These are phyloP conservation scores for Pleoardoris graminearum DNA, from an alignment of 2,329 filamentous ascomycete species.

Conservation along the genomic window DNA sequence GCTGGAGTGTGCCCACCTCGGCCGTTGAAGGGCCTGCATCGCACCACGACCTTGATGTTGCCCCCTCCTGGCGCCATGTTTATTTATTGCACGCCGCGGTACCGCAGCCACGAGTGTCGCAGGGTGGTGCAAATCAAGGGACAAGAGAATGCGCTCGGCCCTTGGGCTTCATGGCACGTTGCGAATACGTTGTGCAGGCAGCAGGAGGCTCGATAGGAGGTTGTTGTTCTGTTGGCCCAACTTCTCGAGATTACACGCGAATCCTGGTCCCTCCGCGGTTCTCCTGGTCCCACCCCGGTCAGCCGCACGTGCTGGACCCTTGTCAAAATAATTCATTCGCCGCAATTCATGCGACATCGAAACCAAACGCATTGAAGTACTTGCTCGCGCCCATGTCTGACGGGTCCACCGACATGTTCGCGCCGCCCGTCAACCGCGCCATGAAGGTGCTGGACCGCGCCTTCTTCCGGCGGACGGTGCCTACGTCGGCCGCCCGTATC, in stretches of 20 bases:
- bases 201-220: constrained; percentile 29
- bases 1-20: constrained; percentile 66
- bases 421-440: constrained; percentile 77
- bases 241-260: constrained; percentile 31
- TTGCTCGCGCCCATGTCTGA: not conserved
- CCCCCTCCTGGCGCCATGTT: constrained; percentile 76
- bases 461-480: constrained; percentile 77
- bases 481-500: constrained; percentile 76
- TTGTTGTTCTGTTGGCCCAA: constrained; percentile 26
- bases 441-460: constrained; percentile 80
- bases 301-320: constrained; percentile 12
- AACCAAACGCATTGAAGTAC: not conserved
- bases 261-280: constrained; percentile 26
- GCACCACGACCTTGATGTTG: constrained; percentile 99
- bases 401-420: constrained; percentile 59
- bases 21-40: constrained; percentile 91
- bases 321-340: constrained; percentile 1
- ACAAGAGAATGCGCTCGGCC: constrained; percentile 28
- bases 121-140: constrained; percentile 15
- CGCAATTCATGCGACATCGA: not conserved
- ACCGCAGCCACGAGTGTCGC: not conserved
- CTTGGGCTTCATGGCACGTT: constrained; percentile 38
- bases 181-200: constrained; percentile 1
- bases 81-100: not conserved
- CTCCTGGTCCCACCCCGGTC: constrained; percentile 11